These are phyloP conservation scores for Kuraishia ogatae DNA, from an alignment of 805 yeast genomes.

Conservation along the genomic window DNA sequence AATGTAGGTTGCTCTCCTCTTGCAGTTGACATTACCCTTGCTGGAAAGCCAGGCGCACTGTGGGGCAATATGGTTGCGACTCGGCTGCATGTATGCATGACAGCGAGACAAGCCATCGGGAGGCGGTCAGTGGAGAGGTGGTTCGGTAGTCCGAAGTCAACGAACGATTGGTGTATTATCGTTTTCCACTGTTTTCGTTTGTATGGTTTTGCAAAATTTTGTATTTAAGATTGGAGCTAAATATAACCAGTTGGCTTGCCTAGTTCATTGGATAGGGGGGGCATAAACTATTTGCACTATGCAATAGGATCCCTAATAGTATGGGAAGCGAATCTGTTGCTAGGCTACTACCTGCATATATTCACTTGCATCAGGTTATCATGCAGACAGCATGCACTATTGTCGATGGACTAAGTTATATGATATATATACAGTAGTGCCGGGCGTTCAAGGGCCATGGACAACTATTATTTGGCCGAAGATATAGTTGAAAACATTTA, in stretches of 20 bases:
- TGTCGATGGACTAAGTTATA: background rate
- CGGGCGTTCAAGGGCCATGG: no score
- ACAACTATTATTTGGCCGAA: no score
- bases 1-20: background rate
- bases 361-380: background rate
- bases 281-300: background rate
- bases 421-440: no score
- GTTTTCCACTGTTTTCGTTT: no score
- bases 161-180: no score
- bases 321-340: background rate
- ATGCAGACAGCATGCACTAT: background rate
- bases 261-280: no score
- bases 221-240: no score
- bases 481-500: no score
- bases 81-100: background rate
- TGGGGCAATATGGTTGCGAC: background rate
- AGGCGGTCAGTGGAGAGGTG: no score
- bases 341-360: background rate
- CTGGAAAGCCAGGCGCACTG: background rate
- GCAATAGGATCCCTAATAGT: background rate
- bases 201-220: no score
- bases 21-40: background rate
- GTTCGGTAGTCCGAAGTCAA: no score
- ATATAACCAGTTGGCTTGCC: no score
- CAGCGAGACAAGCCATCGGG: background rate